Evolutionary conservation across 768 basidiomycete genomes (phyloP).

Genomic region (Kwoniella heveanensis): DNA sequence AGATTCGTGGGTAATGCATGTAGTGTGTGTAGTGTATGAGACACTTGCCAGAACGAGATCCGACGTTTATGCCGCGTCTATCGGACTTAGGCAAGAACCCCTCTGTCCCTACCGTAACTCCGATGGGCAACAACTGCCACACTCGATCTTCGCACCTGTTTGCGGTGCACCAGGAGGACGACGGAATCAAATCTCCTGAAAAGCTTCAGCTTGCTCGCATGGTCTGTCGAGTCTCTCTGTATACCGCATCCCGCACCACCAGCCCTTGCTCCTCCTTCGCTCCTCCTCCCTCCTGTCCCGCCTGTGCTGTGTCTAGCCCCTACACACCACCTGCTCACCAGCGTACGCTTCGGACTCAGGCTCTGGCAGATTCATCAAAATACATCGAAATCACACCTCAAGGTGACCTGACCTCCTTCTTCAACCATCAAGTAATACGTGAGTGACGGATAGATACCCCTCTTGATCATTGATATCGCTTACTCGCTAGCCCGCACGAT

Average conservation of each 20-base stretch:
- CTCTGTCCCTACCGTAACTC: too few species aligned
- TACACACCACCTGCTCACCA: too few species aligned
- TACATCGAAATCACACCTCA: slow-evolving; percentile 1
- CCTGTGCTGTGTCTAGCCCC: background rate
- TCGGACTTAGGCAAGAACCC: too few species aligned
- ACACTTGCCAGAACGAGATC: too few species aligned
- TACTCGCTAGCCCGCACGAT: slow-evolving; percentile 2
- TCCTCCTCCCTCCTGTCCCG: background rate
- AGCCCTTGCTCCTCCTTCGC: background rate
- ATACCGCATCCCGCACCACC: too few species aligned
- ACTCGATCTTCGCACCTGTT: too few species aligned
- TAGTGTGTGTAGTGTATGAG: too few species aligned
- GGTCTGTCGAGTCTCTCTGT: too few species aligned
- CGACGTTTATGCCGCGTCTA: too few species aligned
- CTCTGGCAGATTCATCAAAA: background rate
- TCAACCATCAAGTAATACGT: slow-evolving; percentile 26
- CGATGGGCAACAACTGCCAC: too few species aligned
- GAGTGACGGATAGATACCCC: slow-evolving; percentile 8
- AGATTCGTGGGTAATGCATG: too few species aligned
- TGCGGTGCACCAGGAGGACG: too few species aligned
- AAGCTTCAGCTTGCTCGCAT: background rate
- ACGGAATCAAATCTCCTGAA: background rate
- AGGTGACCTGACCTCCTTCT: background rate
- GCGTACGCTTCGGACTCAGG: background rate
- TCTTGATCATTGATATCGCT: background rate